A percentile compares a stretch with the other conserved stretches of the same genome.
Evolutionary conservation across 2,329 filamentous ascomycete genomes (phyloP).

Genomic region (Aspergillus nomiae): DNA sequence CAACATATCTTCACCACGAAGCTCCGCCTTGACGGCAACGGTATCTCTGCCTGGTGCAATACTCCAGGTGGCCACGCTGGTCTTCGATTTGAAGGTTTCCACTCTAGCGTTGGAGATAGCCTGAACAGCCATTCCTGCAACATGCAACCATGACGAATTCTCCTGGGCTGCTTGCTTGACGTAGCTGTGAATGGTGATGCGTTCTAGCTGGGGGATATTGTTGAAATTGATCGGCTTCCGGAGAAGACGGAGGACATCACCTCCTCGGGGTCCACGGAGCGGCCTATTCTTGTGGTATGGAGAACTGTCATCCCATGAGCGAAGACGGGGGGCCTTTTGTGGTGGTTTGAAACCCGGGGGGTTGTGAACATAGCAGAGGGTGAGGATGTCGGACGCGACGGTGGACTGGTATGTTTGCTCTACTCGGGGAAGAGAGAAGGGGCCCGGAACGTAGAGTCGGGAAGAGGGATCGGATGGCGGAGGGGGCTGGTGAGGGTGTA

Average conservation of each 20-base stretch:
- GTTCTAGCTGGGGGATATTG: slow-evolving; percentile 80
- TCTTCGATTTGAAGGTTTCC: slow-evolving; percentile 67
- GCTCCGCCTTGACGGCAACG: slow-evolving; percentile 70
- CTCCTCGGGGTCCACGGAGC: slow-evolving; percentile 79
- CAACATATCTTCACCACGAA: slow-evolving; percentile 78
- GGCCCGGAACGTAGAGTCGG: slow-evolving; percentile 84
- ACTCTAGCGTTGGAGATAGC: slow-evolving; percentile 79
- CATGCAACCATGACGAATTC: slow-evolving; percentile 74
- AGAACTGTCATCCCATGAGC: slow-evolving; percentile 84
- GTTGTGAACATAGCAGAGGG: slow-evolving; percentile 82
- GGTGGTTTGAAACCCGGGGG: slow-evolving; percentile 72
- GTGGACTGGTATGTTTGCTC: slow-evolving; percentile 89
- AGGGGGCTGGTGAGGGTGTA: slow-evolving; percentile 92
- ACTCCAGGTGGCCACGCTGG: slow-evolving; percentile 73
- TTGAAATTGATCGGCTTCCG: slow-evolving; percentile 69
- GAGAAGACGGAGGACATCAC: slow-evolving; percentile 56
- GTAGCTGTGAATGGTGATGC: slow-evolving; percentile 77
- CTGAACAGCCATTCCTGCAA: slow-evolving; percentile 81
- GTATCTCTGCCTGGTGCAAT: slow-evolving; percentile 71
- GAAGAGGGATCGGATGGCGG: slow-evolving; percentile 82
- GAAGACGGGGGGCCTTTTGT: slow-evolving; percentile 65
- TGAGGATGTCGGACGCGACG: slow-evolving; percentile 82
- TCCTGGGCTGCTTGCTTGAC: slow-evolving; percentile 68
- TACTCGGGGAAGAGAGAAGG: slow-evolving; percentile 83
- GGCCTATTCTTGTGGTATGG: slow-evolving; percentile 94